Base-by-base conservation (phyloP, 768 basidiomycete genomes). In the Austroboletus eburneus region DNA sequence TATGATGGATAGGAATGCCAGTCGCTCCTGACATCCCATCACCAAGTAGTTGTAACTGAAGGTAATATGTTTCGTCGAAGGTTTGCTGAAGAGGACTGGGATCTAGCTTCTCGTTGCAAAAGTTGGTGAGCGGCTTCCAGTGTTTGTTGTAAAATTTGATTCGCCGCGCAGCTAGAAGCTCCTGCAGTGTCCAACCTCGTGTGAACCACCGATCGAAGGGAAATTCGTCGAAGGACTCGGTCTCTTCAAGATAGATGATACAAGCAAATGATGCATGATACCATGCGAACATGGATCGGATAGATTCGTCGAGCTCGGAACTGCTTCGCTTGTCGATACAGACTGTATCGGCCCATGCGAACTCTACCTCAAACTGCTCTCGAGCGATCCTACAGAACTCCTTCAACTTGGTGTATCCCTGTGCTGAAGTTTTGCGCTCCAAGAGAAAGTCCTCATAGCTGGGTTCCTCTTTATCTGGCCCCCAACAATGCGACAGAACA, bases 241-340 rank as follows among this genome's bases (percentile, higher is more conserved):
- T 34, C 8, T 30, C 37, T 2, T 22, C 40, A 16, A 57, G 40
- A 35, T 57, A 48, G 2, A 36, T 45, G 32, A 52, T 32, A 37
- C 57, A 57, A n/a, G 50, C 21, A 32, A 38, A 29, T 9, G 57
- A 43, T 7, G 47, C 39, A 2, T 39, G 34, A 29, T 57, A 57
- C 54, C 57, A 57, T 18, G 29, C n/a, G 22, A 52, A 57, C 57
- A 56, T 57, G 1, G 57, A 52, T 16, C 48, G 47, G 9, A 57
- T 52, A 16, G 57, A 52, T 20, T 57, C 54, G 17, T 52, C 47
- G 9, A 57, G 48, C n/a, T 57, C 57, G 9, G 49, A 16, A 21
- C 57, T 57, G 18, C 54, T 57, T 29, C 38, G n/a, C 30, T 51
- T 57, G 54, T 57, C 42, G 33, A 55, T 52, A 33, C 56, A 57